phyloP scores from a whole-genome alignment of 768 basidiomycete genomes.

The Leccinum imitatum region DNA sequence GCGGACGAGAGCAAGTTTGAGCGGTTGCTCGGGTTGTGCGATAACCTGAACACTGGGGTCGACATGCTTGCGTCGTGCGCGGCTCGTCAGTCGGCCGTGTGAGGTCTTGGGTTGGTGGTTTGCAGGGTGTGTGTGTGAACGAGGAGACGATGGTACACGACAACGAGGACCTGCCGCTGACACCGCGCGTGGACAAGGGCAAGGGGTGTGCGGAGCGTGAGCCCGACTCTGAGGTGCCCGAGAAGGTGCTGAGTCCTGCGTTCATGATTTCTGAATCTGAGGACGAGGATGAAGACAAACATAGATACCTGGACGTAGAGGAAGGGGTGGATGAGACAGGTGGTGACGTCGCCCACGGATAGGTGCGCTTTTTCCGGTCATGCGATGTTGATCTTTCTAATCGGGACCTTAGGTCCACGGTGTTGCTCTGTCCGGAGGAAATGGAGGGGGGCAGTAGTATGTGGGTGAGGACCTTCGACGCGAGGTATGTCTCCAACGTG shows the following conservation, averaged over 20 bases:
- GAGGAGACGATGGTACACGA: background rate
- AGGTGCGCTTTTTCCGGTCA: conserved; percentile 39
- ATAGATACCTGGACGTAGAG: conserved; percentile 34
- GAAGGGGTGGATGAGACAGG: conserved; percentile 31
- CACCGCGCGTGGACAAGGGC: conserved; percentile 77
- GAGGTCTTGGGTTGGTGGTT: no score
- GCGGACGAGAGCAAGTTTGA: no score
- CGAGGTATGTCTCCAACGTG: conserved; percentile 48
- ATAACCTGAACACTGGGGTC: no score
- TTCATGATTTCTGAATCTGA: conserved; percentile 52
- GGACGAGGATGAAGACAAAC: conserved; percentile 46
- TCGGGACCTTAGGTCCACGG: conserved; percentile 54
- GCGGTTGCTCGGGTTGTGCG: no score
- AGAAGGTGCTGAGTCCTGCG: conserved; percentile 73
- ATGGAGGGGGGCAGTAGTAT: conserved; percentile 76
- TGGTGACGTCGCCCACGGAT: conserved; percentile 39
- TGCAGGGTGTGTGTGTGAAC: background rate
- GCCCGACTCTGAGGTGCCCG: conserved; percentile 51
- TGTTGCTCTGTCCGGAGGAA: conserved; percentile 79
- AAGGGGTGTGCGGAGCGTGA: conserved; percentile 71
- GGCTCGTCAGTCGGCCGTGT: no score
- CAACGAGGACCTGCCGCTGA: conserved; percentile 36
- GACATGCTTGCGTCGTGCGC: no score
- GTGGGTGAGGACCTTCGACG: conserved; percentile 85
- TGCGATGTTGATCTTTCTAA: background rate